Percentiles rank a stretch among this genome's conserved stretches.
phyloP scores from a whole-genome alignment of 305 asterid species.

The Fraxinus albicans region DNA sequence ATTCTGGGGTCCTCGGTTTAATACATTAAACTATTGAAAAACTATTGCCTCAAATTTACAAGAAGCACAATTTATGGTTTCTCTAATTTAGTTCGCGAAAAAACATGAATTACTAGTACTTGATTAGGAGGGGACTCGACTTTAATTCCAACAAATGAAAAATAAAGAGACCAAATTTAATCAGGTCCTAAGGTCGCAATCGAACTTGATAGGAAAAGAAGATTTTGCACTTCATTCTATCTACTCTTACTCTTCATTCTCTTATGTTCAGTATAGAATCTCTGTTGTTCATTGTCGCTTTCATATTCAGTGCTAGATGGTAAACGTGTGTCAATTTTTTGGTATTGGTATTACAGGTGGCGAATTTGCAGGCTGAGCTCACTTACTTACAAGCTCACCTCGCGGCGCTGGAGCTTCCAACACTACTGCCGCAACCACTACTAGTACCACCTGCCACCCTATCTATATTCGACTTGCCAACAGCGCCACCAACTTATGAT shows the following conservation, averaged over 20 bases:
- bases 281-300: neutral
- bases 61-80: neutral
- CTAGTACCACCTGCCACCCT: slow-evolving; percentile 37
- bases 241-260: neutral
- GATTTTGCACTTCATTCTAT: neutral
- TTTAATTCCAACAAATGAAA: too few relatives aligned
- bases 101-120: too few relatives aligned
- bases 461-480: slow-evolving; percentile 61
- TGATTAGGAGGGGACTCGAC: neutral
- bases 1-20: neutral
- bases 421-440: slow-evolving; percentile 50
- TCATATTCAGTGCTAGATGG: neutral
- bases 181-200: neutral
- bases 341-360: slow-evolving; percentile 46
- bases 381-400: slow-evolving; percentile 76
- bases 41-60: neutral
- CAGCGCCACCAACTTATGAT: slow-evolving; percentile 56
- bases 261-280: neutral
- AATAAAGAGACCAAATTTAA: neutral
- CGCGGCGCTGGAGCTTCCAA: slow-evolving; percentile 65
- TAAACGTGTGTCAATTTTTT: neutral
- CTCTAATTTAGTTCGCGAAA: neutral
- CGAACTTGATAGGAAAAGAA: neutral
- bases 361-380: slow-evolving; percentile 72
- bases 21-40: neutral